Evolutionary conservation across 1,284 basidiomycete genomes (phyloP), one percentile per base, ranked within the genome.

Genomic region (Cutaneotrichosporon dermatis): DNA sequence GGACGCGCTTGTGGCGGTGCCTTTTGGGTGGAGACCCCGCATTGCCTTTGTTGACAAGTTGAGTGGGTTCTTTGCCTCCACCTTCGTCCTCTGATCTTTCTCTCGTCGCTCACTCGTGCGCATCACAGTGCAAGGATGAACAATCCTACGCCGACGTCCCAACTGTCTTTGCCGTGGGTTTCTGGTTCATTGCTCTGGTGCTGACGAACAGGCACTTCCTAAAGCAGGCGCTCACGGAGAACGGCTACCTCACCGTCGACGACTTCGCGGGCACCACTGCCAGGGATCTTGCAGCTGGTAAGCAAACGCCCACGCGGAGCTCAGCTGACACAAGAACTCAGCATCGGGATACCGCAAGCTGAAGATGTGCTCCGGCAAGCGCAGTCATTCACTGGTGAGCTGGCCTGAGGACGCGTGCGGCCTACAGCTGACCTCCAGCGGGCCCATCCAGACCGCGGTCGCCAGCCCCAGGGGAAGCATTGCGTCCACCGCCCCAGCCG

Each of bases 231-330:
- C 66, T 78, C 4, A n/a, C 53, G 16, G 70, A 70, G 54, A 72
- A 73, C 25, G 71, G 72, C 2, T 78, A 76, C 60, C 59, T 53
- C 37, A 66, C 55, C 1, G 41, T 71, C 8, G 61, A 35, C 1
- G 75, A 78, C 48, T 52, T 78, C 1, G 35, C 56, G 8, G 39
- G 39, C 12, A 48, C 67, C 1, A 42, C 57, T 4, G 60, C 66
- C 0, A 42, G 51, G 1, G 76, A 77, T 42, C 60, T 78, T 1
- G 65, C 66, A 3, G 36, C 60, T 5, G 76, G 76, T 77, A n/a
- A 35, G 70, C 33, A 4, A 57, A 15, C 13, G 41, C 11, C 34
- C 3, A 7, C 25, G 9, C 12, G 6, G 2, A 12, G 3, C 11
- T 10, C 8, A 10, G 39, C 50, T 54, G n/a, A 58, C 34, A 9